Conservation (phyloP, 768 basidiomycete genomes). For the Gloeopeniophorella convolvens region DNA sequence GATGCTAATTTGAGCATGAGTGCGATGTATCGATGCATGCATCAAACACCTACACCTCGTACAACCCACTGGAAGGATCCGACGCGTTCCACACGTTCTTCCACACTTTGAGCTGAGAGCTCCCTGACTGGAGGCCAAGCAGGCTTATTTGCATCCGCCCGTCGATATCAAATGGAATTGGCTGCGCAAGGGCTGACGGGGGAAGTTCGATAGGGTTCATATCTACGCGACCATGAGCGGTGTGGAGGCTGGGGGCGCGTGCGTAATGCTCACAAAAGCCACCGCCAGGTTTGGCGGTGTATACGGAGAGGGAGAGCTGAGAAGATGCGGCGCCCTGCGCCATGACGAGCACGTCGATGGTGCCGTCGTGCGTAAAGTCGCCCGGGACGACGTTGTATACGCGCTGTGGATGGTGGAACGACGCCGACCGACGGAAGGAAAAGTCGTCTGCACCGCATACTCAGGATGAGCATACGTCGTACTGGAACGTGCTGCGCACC, state of each 20-base stretch:
- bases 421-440: slow-evolving; percentile 41
- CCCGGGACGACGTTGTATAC: slow-evolving; percentile 85
- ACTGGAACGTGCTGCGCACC: slow-evolving; percentile 34
- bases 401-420: slow-evolving; percentile 47
- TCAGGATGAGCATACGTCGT: not conserved
- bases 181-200: slow-evolving; percentile 66
- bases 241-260: not conserved
- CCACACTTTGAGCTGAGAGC: slow-evolving; percentile 60
- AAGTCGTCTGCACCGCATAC: slow-evolving; percentile 45
- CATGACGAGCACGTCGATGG: slow-evolving; percentile 88
- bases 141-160: slow-evolving; percentile 90
- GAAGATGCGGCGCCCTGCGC: slow-evolving; percentile 42
- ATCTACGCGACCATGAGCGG: slow-evolving; percentile 16
- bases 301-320: slow-evolving; percentile 63
- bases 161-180: slow-evolving; percentile 79
- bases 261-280: slow-evolving; percentile 52
- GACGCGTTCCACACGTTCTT: slow-evolving; percentile 72
- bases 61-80: slow-evolving; percentile 43
- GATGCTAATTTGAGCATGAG: slow-evolving; percentile 15
- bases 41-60: slow-evolving; percentile 53
- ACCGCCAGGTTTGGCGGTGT: slow-evolving; percentile 53
- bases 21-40: not conserved
- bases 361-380: slow-evolving; percentile 90
- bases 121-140: slow-evolving; percentile 48
- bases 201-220: slow-evolving; percentile 43